phyloP scores from a whole-genome alignment of 2,329 filamentous ascomycete genomes.

The Colletotrichum sp. region DNA sequence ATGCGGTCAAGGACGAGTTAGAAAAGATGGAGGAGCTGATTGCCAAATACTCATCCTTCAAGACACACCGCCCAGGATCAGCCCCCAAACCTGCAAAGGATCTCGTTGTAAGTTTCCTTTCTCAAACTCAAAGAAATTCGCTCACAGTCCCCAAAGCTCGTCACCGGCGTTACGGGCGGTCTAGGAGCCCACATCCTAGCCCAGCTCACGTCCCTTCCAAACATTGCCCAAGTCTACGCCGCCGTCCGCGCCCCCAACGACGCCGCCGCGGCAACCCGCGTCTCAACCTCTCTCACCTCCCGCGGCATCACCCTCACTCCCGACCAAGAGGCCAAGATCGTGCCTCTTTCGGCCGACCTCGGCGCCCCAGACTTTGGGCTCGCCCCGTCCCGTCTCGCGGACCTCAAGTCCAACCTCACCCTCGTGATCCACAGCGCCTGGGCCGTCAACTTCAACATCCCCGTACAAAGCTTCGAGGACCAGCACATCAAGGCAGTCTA shows the following conservation, averaged over 20 bases:
- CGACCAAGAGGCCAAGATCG: slow-evolving; percentile 31
- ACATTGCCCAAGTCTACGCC: slow-evolving; percentile 56
- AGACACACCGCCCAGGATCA: slow-evolving; percentile 23
- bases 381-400: slow-evolving; percentile 24
- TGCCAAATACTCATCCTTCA: slow-evolving; percentile 40
- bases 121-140: neutral
- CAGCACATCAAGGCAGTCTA: slow-evolving; percentile 29
- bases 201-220: slow-evolving; percentile 61
- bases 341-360: slow-evolving; percentile 44
- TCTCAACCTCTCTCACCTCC: slow-evolving; percentile 32
- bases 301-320: slow-evolving; percentile 30
- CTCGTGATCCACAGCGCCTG: slow-evolving; percentile 24
- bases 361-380: slow-evolving; percentile 45
- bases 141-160: slow-evolving; percentile 32
- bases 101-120: slow-evolving; percentile 31
- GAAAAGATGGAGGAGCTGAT: slow-evolving; percentile 36
- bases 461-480: slow-evolving; percentile 21
- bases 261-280: slow-evolving; percentile 31
- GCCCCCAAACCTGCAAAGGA: slow-evolving; percentile 27
- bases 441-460: slow-evolving; percentile 25
- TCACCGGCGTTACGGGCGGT: slow-evolving; percentile 67
- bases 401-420: slow-evolving; percentile 32
- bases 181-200: slow-evolving; percentile 64
- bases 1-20: slow-evolving; percentile 24
- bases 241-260: slow-evolving; percentile 49